Conservation (phyloP, 345 rosid genomes). For the Aegle marmelos region DNA sequence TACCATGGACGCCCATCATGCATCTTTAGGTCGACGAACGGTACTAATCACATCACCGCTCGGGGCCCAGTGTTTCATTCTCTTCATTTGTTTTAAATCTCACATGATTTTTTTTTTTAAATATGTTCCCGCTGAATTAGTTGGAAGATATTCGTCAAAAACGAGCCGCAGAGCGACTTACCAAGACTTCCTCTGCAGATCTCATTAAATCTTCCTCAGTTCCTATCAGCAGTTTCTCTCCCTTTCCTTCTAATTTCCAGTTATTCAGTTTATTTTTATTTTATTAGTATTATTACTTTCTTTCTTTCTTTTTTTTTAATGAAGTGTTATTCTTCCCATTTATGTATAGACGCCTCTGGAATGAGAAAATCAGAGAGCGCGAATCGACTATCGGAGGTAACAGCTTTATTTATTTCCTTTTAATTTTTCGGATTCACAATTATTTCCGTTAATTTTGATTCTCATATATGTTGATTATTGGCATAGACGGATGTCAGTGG, state of each 20-base stretch:
- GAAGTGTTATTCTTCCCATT: conserved; percentile 1
- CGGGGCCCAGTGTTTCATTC: neutral
- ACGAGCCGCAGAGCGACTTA: conserved; percentile 85
- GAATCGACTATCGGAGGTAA: conserved; percentile 79
- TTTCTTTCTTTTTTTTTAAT: neutral
- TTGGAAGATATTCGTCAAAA: conserved; percentile 94
- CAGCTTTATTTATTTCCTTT: neutral
- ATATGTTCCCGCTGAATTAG: conserved; percentile 31
- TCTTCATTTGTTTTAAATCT: neutral
- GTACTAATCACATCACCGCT: conserved; percentile 30
- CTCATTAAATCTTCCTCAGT: conserved; percentile 43
- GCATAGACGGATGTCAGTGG: conserved; percentile 84
- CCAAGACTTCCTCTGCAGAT: conserved; percentile 81
- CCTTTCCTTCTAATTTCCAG: neutral
- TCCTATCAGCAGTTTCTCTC: conserved; percentile 46
- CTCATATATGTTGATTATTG: conserved; percentile 5
- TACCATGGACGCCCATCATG: conserved; percentile 71
- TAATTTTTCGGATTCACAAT: neutral
- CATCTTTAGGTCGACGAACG: conserved; percentile 94
- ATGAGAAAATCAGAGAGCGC: conserved; percentile 81
- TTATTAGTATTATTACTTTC: too few relatives aligned
- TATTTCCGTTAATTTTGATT: neutral
- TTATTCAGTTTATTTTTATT: neutral
- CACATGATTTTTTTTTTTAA: neutral
- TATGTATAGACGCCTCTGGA: conserved; percentile 45